Percentiles rank a stretch among this genome's conserved stretches.
Conservation (phyloP, 371 early-diverging fungal genomes). For the Mortierella sp. region DNA sequence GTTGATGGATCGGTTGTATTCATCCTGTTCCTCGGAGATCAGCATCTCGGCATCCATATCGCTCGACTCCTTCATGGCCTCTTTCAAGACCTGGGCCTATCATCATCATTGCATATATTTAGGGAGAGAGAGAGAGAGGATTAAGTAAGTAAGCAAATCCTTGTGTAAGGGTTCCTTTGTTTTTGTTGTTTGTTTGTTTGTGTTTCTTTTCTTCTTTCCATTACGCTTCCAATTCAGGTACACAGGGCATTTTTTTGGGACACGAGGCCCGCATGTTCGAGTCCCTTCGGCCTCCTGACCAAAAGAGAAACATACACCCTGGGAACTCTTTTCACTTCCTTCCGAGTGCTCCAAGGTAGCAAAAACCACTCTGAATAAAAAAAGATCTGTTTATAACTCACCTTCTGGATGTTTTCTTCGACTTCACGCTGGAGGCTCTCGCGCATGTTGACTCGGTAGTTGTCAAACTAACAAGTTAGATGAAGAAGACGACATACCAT, state of each 20-base stretch:
- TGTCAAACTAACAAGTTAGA: slow-evolving; percentile 39
- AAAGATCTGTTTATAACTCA: slow-evolving; percentile 13
- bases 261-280: not conserved
- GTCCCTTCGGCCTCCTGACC: not conserved
- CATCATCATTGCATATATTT: not conserved
- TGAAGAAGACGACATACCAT: not conserved
- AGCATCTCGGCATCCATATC: slow-evolving; percentile 47
- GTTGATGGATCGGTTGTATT: slow-evolving; percentile 21
- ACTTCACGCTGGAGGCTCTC: slow-evolving; percentile 57
- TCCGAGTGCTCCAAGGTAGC: no score
- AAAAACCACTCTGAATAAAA: not conserved
- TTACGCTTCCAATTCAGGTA: not conserved
- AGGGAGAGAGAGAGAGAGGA: not conserved
- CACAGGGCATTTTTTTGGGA: not conserved
- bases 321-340: not conserved
- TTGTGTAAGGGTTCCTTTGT: not conserved
- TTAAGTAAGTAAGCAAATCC: not conserved
- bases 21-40: slow-evolving; percentile 40
- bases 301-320: not conserved
- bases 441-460: slow-evolving; percentile 53
- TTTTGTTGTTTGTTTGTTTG: not conserved
- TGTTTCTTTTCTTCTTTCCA: not conserved
- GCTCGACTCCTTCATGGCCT: slow-evolving; percentile 57
- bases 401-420: slow-evolving; percentile 56
- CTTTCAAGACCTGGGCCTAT: slow-evolving; percentile 53